Evolutionary conservation across 345 rosid species (phyloP).

Genomic region (Atalantia buxifolia): DNA sequence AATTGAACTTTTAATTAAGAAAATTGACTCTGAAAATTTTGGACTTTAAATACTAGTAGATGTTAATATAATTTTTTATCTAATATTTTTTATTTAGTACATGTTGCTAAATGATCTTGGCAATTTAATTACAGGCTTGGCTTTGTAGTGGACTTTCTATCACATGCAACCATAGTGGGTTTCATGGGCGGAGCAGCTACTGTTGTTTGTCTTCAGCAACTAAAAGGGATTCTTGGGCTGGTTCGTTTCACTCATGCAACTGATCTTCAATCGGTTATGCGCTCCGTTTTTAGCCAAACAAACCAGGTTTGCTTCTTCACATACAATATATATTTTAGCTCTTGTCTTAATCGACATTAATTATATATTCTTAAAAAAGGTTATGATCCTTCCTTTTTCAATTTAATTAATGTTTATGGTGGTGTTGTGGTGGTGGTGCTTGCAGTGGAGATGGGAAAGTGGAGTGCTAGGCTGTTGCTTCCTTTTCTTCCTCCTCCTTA

Average conservation of each 20-base stretch:
- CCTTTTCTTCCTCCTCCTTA: slow-evolving; percentile 74
- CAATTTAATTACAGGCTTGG: slow-evolving; percentile 60
- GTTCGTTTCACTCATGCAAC: slow-evolving; percentile 75
- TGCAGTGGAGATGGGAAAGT: slow-evolving; percentile 99
- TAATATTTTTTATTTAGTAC: no score
- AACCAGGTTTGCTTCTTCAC: slow-evolving; percentile 45
- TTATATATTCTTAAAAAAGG: no score
- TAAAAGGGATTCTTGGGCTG: slow-evolving; percentile 84
- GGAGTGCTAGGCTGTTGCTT: slow-evolving; percentile 77
- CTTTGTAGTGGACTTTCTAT: slow-evolving; percentile 86
- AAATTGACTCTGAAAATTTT: no score
- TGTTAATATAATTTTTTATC: no score
- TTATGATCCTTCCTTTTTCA: not conserved
- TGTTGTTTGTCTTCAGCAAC: slow-evolving; percentile 89
- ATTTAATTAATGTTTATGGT: not conserved
- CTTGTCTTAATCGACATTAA: not conserved
- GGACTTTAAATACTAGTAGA: no score
- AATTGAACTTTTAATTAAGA: no score
- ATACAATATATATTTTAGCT: not conserved
- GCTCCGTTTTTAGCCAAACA: slow-evolving; percentile 70
- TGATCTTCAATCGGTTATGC: slow-evolving; percentile 77
- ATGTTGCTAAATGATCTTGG: not conserved
- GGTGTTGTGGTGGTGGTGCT: slow-evolving; percentile 2
- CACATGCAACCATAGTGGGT: slow-evolving; percentile 97
- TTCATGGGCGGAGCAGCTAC: slow-evolving; percentile 99